Evolutionary conservation across 495 filamentous ascomycete species (phyloP).

Genomic region (Xylaria grammica): DNA sequence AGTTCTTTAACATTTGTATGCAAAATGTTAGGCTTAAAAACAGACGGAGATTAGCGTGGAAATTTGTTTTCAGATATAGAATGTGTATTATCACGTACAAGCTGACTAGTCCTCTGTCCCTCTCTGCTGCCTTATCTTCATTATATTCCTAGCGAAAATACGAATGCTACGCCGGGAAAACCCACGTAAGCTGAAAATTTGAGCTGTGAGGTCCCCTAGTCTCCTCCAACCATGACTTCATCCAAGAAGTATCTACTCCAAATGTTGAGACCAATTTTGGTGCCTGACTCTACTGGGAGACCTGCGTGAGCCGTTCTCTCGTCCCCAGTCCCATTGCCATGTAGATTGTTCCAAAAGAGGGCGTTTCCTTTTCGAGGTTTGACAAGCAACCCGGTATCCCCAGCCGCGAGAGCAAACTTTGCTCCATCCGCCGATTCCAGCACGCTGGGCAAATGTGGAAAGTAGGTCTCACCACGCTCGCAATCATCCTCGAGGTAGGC

Average conservation of each 20-base stretch:
- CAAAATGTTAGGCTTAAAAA: too few relatives aligned
- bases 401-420: constrained; percentile 15
- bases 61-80: too few relatives aligned
- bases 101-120: too few relatives aligned
- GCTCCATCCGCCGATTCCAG: constrained; percentile 36
- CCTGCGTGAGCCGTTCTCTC: constrained; percentile 69
- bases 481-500: constrained; percentile 65
- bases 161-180: too few relatives aligned
- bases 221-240: too few relatives aligned
- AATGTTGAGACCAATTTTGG: constrained; percentile 76
- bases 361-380: background rate
- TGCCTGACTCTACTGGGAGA: constrained; percentile 64
- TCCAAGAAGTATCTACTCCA: constrained; percentile 54
- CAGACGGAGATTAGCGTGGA: too few relatives aligned
- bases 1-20: too few relatives aligned
- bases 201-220: too few relatives aligned
- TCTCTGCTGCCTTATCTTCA: too few relatives aligned
- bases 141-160: too few relatives aligned
- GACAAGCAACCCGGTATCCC: constrained; percentile 46
- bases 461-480: constrained; percentile 67
- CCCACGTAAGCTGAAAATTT: too few relatives aligned
- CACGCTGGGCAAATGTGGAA: constrained; percentile 51
- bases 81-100: too few relatives aligned
- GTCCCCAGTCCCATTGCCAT: constrained; percentile 59
- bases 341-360: constrained; percentile 52